Base-by-base conservation (phyloP, 768 basidiomycete species). In the Termitomyces sp. region DNA sequence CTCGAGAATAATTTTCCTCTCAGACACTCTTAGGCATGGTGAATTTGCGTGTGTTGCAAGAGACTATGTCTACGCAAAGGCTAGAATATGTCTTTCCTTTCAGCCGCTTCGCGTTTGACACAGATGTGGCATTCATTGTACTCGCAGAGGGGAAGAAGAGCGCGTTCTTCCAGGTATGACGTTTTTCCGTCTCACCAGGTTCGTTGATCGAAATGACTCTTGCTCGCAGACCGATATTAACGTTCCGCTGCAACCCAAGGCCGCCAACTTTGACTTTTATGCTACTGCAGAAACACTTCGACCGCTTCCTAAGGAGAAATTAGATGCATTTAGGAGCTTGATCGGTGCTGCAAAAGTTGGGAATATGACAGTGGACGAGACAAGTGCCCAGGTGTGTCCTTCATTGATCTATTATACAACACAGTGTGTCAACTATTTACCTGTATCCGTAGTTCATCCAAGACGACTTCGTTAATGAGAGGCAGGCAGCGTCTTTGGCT, bases 31-130 rank as follows among this genome's bases (percentile, higher is more conserved):
- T 5, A 58, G 90, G 90, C 5, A 63, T 91, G 20, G 68, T 69
- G 58, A 92, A 90, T 61, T 71, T 93, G 34, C 78, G 72, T 39
- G 78, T 84, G 2, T 68, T 85, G 18, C 89, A 91, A 64, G 79
- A 85, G 50, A 76, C 80, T 58, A 84, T 92, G 67, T 74, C 72
- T 46, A 69, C 72, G 7, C 91, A 94, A 63, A 85, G 81, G 0
- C 70, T 92, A 29, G 79, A 84, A 24, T 94, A 93, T 65, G 68
- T 78, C 34, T 94, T 92, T 65, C 92, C 91, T 1, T 93, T 82
- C 69, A 88, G 84, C 66, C 76, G 67, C 57, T 92, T 87, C 68
- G 69, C 77, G 8, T 92, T 94, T 64, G 76, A 84, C 20, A 91
- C 89, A 0, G 89, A 92, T 62, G 70, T 89, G n/a, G 76, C 71